Evolutionary conservation across 2,329 filamentous ascomycete species (phyloP), one percentile per base, ranked within the genome.

Genomic region (Hymenoscyphus fraxineus): DNA sequence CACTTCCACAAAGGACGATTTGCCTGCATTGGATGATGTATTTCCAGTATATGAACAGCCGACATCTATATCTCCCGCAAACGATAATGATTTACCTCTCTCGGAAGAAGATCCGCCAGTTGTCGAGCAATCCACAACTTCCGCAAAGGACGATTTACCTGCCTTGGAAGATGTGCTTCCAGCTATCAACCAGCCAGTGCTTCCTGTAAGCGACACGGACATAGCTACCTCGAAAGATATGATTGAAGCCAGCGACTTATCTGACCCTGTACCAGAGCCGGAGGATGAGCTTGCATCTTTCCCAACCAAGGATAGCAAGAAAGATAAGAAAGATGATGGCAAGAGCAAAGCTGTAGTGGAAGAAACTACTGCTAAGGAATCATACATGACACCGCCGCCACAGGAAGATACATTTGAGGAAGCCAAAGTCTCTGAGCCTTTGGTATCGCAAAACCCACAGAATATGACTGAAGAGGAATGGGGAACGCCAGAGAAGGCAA

Each of bases 251-350:
- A 22, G 6, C n/a, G 35, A 27, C 15, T 10, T 57, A 19, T 10
- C n/a, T 32, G 60, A 27, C 15, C 32, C 35, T 12, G 31, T 19
- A 1, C 44, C 41, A 44, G 44, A 61, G 15, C 6, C n/a, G 9
- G 60, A 41, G 15, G 57, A 60, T 32, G 64, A 63, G n/a, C 58
- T 41, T 56, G 40, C 15, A 13, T 41, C 56, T 13, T 27, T 58
- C 27, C 55, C 59, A 39, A 61, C 22, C 5, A 69, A 63, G 44
- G 67, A 69, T 35, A 63, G 64, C 31, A 66, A 69, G 59, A 67
- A 67, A 35, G 58, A 62, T 16, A 64, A 61, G 31, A 56, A 61
- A 56, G 51, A 16, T 6, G 68, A 69, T 35, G 66, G 68, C 59
- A 70, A 70, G 62, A 68, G 68, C 32, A 66, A 67, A 16, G 32